phyloP scores from a whole-genome alignment of 176 grass and related monocot species.

The Zoysia japonica region DNA sequence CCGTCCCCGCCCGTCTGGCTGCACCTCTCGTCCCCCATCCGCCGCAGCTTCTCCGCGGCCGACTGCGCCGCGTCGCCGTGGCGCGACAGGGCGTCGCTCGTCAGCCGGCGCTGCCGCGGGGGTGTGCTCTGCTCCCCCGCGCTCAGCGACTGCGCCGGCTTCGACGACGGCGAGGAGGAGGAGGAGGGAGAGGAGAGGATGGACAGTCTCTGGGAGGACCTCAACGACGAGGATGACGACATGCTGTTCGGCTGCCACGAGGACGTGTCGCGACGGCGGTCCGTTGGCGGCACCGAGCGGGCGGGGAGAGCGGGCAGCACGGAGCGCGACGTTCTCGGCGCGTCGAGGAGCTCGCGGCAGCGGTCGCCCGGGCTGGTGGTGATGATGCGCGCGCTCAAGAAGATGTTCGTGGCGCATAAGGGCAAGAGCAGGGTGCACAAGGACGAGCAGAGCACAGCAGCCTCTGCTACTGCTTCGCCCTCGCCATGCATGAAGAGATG shows the following conservation, averaged over 20 bases:
- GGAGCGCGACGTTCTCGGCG: neutral
- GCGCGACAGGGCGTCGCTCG: conserved; percentile 1
- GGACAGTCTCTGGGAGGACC: conserved; percentile 63
- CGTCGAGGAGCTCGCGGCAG: conserved; percentile 45
- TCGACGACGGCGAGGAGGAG: neutral
- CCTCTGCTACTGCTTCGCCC: neutral
- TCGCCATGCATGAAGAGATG: conserved; percentile 11
- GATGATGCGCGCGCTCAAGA: conserved; percentile 51
- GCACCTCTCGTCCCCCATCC: conserved; percentile 48
- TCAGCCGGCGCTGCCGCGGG: conserved; percentile 6
- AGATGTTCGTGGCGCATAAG: conserved; percentile 47
- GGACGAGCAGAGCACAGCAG: conserved; percentile 29
- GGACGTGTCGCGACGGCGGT: conserved; percentile 32
- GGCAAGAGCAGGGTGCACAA: conserved; percentile 40
- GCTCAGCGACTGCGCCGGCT: conserved; percentile 40
- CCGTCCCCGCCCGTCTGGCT: conserved; percentile 17
- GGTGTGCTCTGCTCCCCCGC: conserved; percentile 31
- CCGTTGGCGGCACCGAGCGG: conserved; percentile 5
- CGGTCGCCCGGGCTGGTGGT: conserved; percentile 39
- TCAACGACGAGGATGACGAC: conserved; percentile 52
- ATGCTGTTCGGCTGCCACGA: neutral
- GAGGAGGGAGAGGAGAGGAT: conserved; percentile 53
- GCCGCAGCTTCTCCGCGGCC: conserved; percentile 59
- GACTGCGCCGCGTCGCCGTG: conserved; percentile 50
- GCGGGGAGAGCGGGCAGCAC: neutral